A percentile compares a stretch with the other conserved stretches of the same genome.
Conservation (phyloP, 495 filamentous ascomycete species). For the Penicillium diatomitis region DNA sequence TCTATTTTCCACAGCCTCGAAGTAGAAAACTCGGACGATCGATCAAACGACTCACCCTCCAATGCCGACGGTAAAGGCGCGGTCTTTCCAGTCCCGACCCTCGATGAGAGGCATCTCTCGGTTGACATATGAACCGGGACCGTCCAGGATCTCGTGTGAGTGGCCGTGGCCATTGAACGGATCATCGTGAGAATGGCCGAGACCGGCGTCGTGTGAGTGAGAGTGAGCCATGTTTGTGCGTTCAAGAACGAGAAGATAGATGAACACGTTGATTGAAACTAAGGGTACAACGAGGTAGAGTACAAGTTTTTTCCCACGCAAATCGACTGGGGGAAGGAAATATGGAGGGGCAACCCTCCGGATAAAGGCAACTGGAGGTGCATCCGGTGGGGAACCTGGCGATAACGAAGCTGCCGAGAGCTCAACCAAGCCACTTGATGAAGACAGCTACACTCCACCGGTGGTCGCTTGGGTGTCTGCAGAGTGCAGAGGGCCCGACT, state of each 20-base stretch:
- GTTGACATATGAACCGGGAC: conserved; percentile 78
- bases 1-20: not conserved
- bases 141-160: conserved; percentile 90
- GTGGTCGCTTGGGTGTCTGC: no score
- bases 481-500: no score
- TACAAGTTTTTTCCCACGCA: no score
- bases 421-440: not conserved
- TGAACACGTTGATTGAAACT: no score
- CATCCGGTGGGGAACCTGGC: conserved; percentile 1
- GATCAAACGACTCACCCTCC: conserved; percentile 64
- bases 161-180: conserved; percentile 79
- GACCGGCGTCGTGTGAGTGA: conserved; percentile 48
- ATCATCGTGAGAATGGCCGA: conserved; percentile 53
- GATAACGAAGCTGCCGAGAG: conserved; percentile 18
- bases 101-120: conserved; percentile 93
- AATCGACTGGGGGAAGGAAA: not conserved
- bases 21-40: not conserved
- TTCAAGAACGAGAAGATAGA: not conserved
- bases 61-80: conserved; percentile 92
- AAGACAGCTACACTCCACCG: no score
- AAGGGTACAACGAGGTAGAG: no score
- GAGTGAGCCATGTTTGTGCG: conserved; percentile 30
- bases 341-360: conserved; percentile 12
- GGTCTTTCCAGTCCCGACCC: conserved; percentile 77
- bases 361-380: conserved; percentile 5